phyloP scores from a whole-genome alignment of 1,284 basidiomycete genomes.

The Termitomyces sp. region DNA sequence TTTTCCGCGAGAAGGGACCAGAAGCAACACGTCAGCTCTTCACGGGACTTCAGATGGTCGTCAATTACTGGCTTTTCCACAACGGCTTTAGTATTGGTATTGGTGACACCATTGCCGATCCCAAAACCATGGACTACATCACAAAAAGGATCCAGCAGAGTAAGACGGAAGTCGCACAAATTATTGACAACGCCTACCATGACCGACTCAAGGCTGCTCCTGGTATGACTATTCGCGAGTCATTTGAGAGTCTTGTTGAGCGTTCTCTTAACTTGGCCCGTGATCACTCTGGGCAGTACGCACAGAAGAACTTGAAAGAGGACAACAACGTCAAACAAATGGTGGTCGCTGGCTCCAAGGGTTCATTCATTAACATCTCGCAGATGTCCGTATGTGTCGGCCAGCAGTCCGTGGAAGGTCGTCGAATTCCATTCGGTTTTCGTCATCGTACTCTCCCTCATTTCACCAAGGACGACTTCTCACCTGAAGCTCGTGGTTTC shows the following conservation, averaged over 20 bases:
- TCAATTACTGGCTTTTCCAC: conserved; percentile 99
- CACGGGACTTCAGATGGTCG: conserved; percentile 90
- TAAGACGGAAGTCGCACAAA: conserved; percentile 68
- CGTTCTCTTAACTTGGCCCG: conserved; percentile 92
- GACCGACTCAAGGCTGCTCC: conserved; percentile 85
- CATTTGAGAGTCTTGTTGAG: conserved; percentile 92
- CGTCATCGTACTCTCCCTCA: conserved; percentile 94
- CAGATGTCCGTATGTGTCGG: conserved; percentile 99
- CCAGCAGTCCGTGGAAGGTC: conserved; percentile 97
- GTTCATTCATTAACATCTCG: conserved; percentile 99
- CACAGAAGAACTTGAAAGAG: conserved; percentile 94
- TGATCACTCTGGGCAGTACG: conserved; percentile 92
- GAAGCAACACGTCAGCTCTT: conserved; percentile 92
- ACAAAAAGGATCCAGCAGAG: conserved; percentile 79
- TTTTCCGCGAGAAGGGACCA: conserved; percentile 97
- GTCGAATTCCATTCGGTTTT: conserved; percentile 98
- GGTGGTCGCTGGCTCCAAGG: conserved; percentile 98
- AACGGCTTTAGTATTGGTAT: conserved; percentile 99
- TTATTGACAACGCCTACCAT: conserved; percentile 77
- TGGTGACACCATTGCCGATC: conserved; percentile 96
- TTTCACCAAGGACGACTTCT: conserved; percentile 99
- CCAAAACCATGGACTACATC: conserved; percentile 83
- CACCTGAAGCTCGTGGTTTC: conserved; percentile 97
- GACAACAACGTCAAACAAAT: conserved; percentile 99
- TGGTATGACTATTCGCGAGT: conserved; percentile 99